Conservation (phyloP, 192 early-diverging fungal genomes). For the Globomyces pollinis-pini region DNA sequence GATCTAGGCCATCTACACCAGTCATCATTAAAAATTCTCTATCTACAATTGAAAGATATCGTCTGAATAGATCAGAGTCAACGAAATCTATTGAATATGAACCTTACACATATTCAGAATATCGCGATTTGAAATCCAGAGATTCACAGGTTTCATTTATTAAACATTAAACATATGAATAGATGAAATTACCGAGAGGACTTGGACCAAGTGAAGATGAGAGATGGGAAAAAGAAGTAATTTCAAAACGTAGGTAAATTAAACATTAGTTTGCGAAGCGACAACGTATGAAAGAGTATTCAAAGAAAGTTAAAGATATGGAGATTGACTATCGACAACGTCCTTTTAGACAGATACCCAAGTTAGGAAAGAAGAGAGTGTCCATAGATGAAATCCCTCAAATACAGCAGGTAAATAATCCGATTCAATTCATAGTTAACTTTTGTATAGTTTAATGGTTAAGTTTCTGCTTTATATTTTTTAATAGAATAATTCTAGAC, state of each 20-base stretch:
- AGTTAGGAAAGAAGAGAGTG: no score
- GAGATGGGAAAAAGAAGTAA: conserved; percentile 8
- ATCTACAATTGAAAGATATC: conserved; percentile 6
- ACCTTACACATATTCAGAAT: conserved; percentile 7
- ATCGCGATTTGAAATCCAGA: background rate
- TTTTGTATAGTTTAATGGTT: no score
- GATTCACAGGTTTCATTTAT: no score
- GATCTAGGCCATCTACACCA: background rate
- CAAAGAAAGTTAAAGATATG: conserved; percentile 1
- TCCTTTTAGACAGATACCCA: no score
- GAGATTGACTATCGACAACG: background rate
- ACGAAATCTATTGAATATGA: conserved; percentile 1
- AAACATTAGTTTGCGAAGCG: conserved; percentile 1
- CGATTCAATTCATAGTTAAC: no score
- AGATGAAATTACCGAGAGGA: conserved; percentile 1
- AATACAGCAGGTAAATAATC: no score
- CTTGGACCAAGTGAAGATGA: conserved; percentile 2
- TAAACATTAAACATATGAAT: no score
- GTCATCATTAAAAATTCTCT: background rate
- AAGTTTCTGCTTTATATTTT: no score
- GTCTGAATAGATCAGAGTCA: background rate
- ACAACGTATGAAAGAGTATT: conserved; percentile 2
- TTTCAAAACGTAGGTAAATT: background rate
- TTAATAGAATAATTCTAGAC: no score
- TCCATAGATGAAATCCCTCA: no score